These are phyloP conservation scores for Epichloe gansuensis DNA, from an alignment of 2,329 filamentous ascomycete species.

Conservation along the genomic window DNA sequence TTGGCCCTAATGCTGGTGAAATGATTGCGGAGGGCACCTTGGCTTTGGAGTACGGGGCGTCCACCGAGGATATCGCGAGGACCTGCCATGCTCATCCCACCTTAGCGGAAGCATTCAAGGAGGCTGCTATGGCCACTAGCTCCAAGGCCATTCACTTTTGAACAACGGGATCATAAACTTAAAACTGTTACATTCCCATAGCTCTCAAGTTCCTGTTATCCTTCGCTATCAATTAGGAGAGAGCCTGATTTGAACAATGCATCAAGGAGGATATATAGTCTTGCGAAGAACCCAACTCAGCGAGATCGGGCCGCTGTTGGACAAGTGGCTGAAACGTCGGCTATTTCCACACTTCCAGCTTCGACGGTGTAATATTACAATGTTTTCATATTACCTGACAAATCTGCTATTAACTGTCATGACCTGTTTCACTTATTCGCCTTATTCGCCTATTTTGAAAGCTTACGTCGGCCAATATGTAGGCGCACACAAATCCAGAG, in stretches of 20 bases:
- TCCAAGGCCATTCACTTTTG: constrained; percentile 94
- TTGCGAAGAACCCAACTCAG: not conserved
- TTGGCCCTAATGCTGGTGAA: constrained; percentile 90
- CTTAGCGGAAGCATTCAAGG: constrained; percentile 95
- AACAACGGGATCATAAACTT: not conserved
- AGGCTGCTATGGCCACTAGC: constrained; percentile 97
- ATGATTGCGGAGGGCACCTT: constrained; percentile 98
- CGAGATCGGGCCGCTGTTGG: not conserved
- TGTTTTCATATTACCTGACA: not conserved
- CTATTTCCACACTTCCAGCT: not conserved
- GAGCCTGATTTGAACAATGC: not conserved
- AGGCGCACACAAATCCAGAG: too few relatives aligned
- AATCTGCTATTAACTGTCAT: too few relatives aligned
- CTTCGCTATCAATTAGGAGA: not conserved
- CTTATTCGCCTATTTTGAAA: too few relatives aligned
- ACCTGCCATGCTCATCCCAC: constrained; percentile 97
- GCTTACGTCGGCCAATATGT: too few relatives aligned
- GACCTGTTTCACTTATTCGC: too few relatives aligned
- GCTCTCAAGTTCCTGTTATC: not conserved
- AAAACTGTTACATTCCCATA: not conserved
- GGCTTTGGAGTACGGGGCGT: constrained; percentile 91
- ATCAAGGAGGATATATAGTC: not conserved
- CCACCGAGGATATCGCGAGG: constrained; percentile 83
- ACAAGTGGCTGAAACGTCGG: not conserved
- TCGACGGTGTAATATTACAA: constrained; percentile 1